Percentiles rank a stretch among this genome's conserved stretches.
Conservation (phyloP, 345 rosid species). For the Populus nigra region DNA sequence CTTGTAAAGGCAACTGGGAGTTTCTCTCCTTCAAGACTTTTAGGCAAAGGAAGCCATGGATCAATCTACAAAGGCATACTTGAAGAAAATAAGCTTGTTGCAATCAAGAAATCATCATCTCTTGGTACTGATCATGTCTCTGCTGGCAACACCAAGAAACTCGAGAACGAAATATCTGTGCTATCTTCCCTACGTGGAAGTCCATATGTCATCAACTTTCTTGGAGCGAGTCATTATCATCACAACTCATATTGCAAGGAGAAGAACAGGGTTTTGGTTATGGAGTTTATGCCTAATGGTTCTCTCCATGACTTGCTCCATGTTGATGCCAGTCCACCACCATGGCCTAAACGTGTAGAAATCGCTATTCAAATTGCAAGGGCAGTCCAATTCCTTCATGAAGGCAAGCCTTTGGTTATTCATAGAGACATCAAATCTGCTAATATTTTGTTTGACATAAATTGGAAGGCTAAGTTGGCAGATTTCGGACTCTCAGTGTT, state of each 20-base stretch:
- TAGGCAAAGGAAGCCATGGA: constrained; percentile 88
- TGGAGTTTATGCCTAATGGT: constrained; percentile 76
- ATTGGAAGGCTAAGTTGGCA: constrained; percentile 54
- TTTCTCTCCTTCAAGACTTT: constrained; percentile 53
- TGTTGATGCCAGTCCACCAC: constrained; percentile 25
- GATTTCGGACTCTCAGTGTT: constrained; percentile 67
- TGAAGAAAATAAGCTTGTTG: constrained; percentile 32
- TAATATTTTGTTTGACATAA: constrained; percentile 54
- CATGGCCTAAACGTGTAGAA: constrained; percentile 58
- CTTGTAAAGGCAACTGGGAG: constrained; percentile 48
- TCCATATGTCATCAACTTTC: constrained; percentile 40
- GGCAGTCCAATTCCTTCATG: constrained; percentile 59
- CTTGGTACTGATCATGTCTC: constrained; percentile 14
- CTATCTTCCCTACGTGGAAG: constrained; percentile 46
- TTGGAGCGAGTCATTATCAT: constrained; percentile 32
- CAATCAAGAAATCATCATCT: constrained; percentile 48
- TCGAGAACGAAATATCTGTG: constrained; percentile 49
- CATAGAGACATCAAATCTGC: constrained; percentile 80
- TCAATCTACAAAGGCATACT: constrained; percentile 47
- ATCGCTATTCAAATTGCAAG: constrained; percentile 57
- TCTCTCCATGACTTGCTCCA: constrained; percentile 62
- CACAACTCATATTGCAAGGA: not conserved
- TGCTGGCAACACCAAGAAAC: constrained; percentile 42
- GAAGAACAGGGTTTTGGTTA: constrained; percentile 46
- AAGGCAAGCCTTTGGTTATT: constrained; percentile 35